These are phyloP conservation scores for Penicillium nucicola DNA, from an alignment of 495 filamentous ascomycete genomes.

Conservation along the genomic window DNA sequence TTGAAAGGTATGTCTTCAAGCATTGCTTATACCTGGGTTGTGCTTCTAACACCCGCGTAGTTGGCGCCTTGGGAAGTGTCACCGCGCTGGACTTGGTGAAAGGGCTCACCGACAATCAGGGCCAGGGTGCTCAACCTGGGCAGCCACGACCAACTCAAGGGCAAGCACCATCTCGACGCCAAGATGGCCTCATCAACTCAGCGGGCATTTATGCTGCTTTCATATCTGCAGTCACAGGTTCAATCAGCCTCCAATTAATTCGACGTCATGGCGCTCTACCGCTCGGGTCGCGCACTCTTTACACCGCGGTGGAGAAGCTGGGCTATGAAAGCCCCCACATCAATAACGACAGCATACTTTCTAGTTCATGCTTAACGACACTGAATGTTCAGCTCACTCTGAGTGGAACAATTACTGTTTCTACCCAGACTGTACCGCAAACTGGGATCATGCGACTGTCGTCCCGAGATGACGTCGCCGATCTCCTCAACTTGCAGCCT, in stretches of 20 bases:
- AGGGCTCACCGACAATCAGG: conserved; percentile 35
- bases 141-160: conserved; percentile 29
- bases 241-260: conserved; percentile 39
- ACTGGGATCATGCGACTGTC: conserved; percentile 35
- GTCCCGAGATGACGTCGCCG: conserved; percentile 19
- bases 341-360: conserved; percentile 27
- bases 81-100: conserved; percentile 36
- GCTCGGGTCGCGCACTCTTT: conserved; percentile 43
- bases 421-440: conserved; percentile 38
- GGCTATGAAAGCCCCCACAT: conserved; percentile 30
- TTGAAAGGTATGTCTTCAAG: conserved; percentile 33
- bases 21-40: neutral
- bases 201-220: conserved; percentile 45
- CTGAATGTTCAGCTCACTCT: conserved; percentile 39
- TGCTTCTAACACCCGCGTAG: conserved; percentile 19
- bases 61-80: conserved; percentile 41
- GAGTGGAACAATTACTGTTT: conserved; percentile 36
- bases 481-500: conserved; percentile 17
- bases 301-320: conserved; percentile 33
- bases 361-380: conserved; percentile 32
- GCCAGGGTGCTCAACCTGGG: conserved; percentile 14
- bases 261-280: conserved; percentile 39
- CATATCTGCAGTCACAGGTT: conserved; percentile 41
- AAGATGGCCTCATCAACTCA: conserved; percentile 34
- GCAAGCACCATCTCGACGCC: conserved; percentile 24